Evolutionary conservation across 306 rosid species (phyloP), one percentile per base, ranked within the genome.

Genomic region (Rosa rugosa): DNA sequence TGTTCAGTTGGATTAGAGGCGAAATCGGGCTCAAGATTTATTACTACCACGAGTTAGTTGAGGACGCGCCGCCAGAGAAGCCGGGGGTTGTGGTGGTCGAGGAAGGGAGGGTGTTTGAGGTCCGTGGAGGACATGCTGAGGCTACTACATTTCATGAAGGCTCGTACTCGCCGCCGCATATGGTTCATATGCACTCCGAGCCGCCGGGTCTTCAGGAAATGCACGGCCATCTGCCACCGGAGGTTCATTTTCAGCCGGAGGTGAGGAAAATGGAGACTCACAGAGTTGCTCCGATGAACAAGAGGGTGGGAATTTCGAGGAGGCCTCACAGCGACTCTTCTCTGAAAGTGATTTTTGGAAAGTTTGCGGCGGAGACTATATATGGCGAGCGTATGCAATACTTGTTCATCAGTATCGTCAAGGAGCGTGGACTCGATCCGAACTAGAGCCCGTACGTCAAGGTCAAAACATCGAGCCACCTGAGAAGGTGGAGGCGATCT

Each of bases 1-100:
- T 95, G 3, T 91, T 95, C 79, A 92, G 97, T 70, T 95, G 97
- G 94, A 78, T 95, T 17, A 79, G 90, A 25, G 99, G 99, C 2
- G 97, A 95, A 66, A 90, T 95, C 44, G 99, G 99, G 4, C 76
- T 88, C 34, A 72, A 80, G 42, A 85, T 88, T 71, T 88, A 72
- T 80, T 95, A 76, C 81, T 90, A 69, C 10, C 98, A 95, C 20
- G 98, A 95, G 59, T 25, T 87, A 66, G 72, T 81, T n/a, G n/a
- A n/a, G n/a, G n/a, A n/a, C n/a, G n/a, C 78, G 5, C 78, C 73
- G 34, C 88, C 72, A 20, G 98, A 91, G 81, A 75, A 63, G 31
- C 87, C 66, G 34, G 1, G 34, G 82, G 83, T 38, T 64, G 53
- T 60, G 49, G 80, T 73, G 56, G 87, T 75, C 0, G 94, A 94